These are phyloP conservation scores for Saccharomycopsis oosterbeekiorum DNA, from an alignment of 805 yeast genomes.

Conservation along the genomic window DNA sequence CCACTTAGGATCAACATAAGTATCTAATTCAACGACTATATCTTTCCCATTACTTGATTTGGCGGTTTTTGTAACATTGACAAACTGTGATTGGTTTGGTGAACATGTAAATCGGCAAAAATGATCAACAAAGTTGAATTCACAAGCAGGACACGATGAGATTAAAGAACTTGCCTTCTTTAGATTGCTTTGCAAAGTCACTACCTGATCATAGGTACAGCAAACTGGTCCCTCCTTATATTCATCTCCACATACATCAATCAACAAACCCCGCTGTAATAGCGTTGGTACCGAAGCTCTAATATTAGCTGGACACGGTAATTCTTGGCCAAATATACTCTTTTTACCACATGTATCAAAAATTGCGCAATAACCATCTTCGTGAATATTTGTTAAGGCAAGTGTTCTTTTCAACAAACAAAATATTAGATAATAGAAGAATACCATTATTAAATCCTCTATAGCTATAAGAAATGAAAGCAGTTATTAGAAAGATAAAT, in stretches of 20 bases:
- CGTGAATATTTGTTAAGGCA: conserved; percentile 24
- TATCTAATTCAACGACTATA: conserved; percentile 64
- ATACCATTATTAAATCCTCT: background rate
- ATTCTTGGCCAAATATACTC: conserved; percentile 62
- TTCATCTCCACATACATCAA: conserved; percentile 61
- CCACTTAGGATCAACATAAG: conserved; percentile 46
- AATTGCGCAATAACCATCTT: conserved; percentile 43
- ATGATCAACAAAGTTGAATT: conserved; percentile 70
- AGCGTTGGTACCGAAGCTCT: conserved; percentile 31
- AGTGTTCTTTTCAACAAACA: background rate
- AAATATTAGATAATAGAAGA: background rate
- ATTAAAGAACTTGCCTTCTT: conserved; percentile 72
- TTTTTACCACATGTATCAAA: conserved; percentile 69
- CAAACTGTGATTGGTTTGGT: conserved; percentile 66
- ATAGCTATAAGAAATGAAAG: too few relatives aligned
- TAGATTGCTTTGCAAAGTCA: conserved; percentile 44
- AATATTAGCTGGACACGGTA: conserved; percentile 65
- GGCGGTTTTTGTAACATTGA: conserved; percentile 51
- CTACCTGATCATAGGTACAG: conserved; percentile 58
- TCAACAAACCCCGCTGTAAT: conserved; percentile 34
- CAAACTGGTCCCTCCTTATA: conserved; percentile 51
- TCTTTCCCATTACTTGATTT: conserved; percentile 41
- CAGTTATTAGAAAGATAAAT: too few relatives aligned
- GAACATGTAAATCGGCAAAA: conserved; percentile 89
- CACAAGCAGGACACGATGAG: conserved; percentile 91